Base-by-base conservation (phyloP, 2,329 filamentous ascomycete species). In the Diaporthe sp. region DNA sequence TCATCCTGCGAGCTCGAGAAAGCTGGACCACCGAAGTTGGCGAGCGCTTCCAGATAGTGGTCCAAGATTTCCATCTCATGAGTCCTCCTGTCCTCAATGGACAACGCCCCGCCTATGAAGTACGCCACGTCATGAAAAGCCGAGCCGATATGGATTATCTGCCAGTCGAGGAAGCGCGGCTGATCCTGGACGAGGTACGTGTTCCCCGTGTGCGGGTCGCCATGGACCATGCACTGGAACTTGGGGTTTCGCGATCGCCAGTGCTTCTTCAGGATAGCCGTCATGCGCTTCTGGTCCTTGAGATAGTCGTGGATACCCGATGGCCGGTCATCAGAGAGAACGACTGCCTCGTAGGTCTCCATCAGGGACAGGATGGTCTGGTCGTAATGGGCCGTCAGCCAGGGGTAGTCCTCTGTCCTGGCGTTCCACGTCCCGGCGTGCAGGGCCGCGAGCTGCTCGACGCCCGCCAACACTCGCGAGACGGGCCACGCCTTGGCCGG, bases 81-180 rank as follows among this genome's bases (percentile, higher is more conserved):
- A 28, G 78, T 77, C 25, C 83, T 79, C 49, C 83, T 80, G 65
- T 84, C 82, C 74, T 83, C 81, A 46, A 83, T 59, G 42, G 77
- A 80, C 15, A 85, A 77, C 9, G 82, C 80, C 42, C 82, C 80
- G 4, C 75, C 80, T 51, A 85, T 75, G 75, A 82, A 83, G 77
- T 85, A 85, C 0, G 81, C 78, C 22, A 85, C 76, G 71, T 85
- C 84, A 75, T 85, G 83, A 75, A 85, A 83, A 12, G 80, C 79
- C 3, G 81, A 82, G 42, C 82, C 82, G 72, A 82, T 80, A 75
- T 83, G 81, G 25, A 83, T 80, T 65, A 80, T 79, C 77, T 84
- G 83, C 81, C 82, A 85, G 78, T 85, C 83, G 31, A 85, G 79
- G 77, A 84, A 85, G 13, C 73, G 73, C 25, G 77, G 78, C 7